Base-by-base conservation (phyloP, 2,329 filamentous ascomycete genomes). In the Pseudopithomyces chartarum region DNA sequence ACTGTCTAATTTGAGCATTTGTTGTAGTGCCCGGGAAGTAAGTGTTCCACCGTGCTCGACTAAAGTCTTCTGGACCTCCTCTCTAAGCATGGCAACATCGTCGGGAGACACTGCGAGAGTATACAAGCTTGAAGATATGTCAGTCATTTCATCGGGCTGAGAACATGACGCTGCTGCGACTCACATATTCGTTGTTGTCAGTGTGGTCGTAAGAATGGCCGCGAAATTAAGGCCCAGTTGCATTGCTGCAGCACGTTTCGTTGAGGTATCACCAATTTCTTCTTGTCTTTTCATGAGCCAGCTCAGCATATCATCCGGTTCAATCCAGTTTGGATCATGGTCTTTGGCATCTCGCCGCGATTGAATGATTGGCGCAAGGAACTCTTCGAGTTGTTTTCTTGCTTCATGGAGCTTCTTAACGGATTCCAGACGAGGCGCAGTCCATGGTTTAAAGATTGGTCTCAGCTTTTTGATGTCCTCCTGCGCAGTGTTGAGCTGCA, bases 11-110 rank as follows among this genome's bases (percentile, higher is more conserved):
- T 74, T 75, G 29, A 63, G 62, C 69, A 76, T 71, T 20, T 72
- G 60, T 47, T 74, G 70, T 13, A 76, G 52, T 3, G 73, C 69
- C 5, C 61, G 60, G 4, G 60, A 60, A 2, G 68, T 73, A 22
- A 75, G 66, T 3, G 63, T 56, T 10, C 71, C 72, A 36, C 55
- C 63, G 29, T 73, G 66, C 1, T 83, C 39, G 63, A 70, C 7
- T 57, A 67, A 17, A 77, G 78, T 59, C 54, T 79, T 38, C 62
- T 75, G 55, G 51, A 76, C 19, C 78, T 84, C 60, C 13, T 82
- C 47, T 62, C 75, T 19, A 40, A 80, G 32, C 39, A 78, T 80
- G 43, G 76, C 68, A 62, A 79, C 74, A 51, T 79, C 80, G 51
- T 78, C 77, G 1, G 77, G 74, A 2, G 58, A 63, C 4, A 61